Evolutionary conservation across 805 yeast species (phyloP).

Genomic region (Grigorovia yakushimaensis): DNA sequence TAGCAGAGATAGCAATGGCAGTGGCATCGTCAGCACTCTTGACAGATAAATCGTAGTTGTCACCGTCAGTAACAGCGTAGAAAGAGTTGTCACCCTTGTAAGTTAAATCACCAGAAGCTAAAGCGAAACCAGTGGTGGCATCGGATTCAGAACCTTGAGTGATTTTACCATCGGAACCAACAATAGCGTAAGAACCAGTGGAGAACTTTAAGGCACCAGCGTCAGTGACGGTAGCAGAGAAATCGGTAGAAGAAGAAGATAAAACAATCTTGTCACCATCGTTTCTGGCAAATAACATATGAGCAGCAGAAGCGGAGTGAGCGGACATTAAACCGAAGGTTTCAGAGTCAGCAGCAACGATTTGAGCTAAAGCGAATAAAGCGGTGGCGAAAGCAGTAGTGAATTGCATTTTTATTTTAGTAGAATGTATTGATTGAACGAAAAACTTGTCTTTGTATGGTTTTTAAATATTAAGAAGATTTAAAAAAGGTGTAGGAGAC

Average conservation of each 20-base stretch:
- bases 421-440: background rate
- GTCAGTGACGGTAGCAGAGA: conserved; percentile 24
- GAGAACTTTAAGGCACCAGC: conserved; percentile 25
- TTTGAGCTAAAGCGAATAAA: conserved; percentile 20
- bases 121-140: conserved; percentile 31
- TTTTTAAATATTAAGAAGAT: background rate
- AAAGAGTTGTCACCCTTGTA: conserved; percentile 29
- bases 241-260: conserved; percentile 9
- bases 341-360: conserved; percentile 30
- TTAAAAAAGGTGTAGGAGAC: too few relatives aligned
- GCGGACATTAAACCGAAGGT: conserved; percentile 27
- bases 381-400: conserved; percentile 15
- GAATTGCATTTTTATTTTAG: conserved; percentile 5
- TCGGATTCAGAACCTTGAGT: conserved; percentile 16
- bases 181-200: conserved; percentile 26
- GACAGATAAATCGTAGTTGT: conserved; percentile 21
- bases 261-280: conserved; percentile 13
- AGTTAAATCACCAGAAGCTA: conserved; percentile 31
- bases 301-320: conserved; percentile 27
- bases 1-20: conserved; percentile 14
- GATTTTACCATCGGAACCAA: conserved; percentile 17
- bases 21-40: conserved; percentile 17
- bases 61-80: conserved; percentile 29
- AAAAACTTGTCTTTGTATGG: background rate
- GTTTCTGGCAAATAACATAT: conserved; percentile 1